Evolutionary conservation across 1,284 basidiomycete genomes (phyloP), one percentile per base, ranked within the genome.

Genomic region (Mrakiaceae sp.): DNA sequence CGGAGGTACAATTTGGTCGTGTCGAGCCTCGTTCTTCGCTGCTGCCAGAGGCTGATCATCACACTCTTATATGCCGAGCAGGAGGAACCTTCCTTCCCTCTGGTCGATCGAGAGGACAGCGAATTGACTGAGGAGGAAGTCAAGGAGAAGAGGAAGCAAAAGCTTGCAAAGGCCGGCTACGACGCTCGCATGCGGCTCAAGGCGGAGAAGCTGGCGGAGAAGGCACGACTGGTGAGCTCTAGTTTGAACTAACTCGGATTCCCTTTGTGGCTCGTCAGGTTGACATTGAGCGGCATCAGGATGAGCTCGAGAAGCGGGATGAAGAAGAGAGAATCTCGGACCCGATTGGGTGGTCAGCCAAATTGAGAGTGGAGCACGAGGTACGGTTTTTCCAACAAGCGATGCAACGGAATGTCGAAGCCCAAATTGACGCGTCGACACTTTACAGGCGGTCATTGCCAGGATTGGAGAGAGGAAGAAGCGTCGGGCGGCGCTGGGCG

Each of bases 121-220:
- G 88, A 96, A 83, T 82, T 99, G 27, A 91, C 91, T 70, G 94
- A 98, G 73, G 94, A 97, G 58, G 83, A 86, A 12, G 73, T 98
- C 58, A 97, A 91, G 74, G 96, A 99, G 76, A 99, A 98, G 79
- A 86, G 87, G 71, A 88, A 87, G 70, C 96, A 98, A 76, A 87
- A 86, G 67, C 80, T 98, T 49, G 80, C 96, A 79, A 98, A 97
- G 77, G 92, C 94, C 0, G 92, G 91, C 0, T 94, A 88, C 76
- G 96, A 98, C 66, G 93, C 95, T 0, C 86, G 96, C 10, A 82
- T 86, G 59, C 85, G 92, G 6, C 83, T 85, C 0, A 85, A 90
- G 69, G 86, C 86, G 48, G 95, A 98, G 75, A 98, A 97, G 70
- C 88, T 90, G 71, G 83, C 84, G 42, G 91, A 91, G 74, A 82